These are phyloP conservation scores for Porogramme epimiltina DNA, from an alignment of 1,284 basidiomycete genomes.

Conservation along the genomic window DNA sequence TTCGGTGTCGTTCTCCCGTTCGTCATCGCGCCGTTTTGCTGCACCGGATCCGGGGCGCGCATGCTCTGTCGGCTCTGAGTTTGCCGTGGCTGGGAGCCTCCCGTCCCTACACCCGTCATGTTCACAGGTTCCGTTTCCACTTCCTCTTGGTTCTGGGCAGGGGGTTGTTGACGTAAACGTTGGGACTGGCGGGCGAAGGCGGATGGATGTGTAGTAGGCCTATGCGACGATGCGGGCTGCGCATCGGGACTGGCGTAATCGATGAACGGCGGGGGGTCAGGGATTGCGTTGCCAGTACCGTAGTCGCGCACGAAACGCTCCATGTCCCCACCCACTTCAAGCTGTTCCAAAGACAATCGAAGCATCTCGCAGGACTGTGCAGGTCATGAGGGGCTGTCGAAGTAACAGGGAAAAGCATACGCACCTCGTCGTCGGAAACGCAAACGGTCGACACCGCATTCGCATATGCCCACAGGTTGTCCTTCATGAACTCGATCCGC, in stretches of 20 bases:
- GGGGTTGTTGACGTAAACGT: slow-evolving; percentile 40
- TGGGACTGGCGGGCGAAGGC: slow-evolving; percentile 61
- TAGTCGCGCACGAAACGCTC: slow-evolving; percentile 84
- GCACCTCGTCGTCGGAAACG: slow-evolving; percentile 93
- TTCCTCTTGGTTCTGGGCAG: slow-evolving; percentile 42
- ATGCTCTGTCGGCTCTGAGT: slow-evolving; percentile 36
- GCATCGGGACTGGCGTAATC: slow-evolving; percentile 73
- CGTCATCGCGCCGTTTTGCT: slow-evolving; percentile 28
- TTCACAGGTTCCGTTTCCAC: slow-evolving; percentile 46
- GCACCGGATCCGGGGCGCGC: slow-evolving; percentile 20
- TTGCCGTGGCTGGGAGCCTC: slow-evolving; percentile 27
- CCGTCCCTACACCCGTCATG: slow-evolving; percentile 67
- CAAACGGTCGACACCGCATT: slow-evolving; percentile 96
- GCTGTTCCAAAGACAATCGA: slow-evolving; percentile 78
- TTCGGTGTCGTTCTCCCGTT: slow-evolving; percentile 24
- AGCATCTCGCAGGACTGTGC: slow-evolving; percentile 86
- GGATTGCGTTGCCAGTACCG: slow-evolving; percentile 83
- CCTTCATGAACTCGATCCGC: slow-evolving; percentile 91
- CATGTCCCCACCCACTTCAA: slow-evolving; percentile 84
- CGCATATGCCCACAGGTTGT: slow-evolving; percentile 95
- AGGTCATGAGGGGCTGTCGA: background rate
- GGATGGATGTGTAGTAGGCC: slow-evolving; percentile 54
- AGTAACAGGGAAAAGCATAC: slow-evolving; percentile 29
- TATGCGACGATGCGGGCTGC: slow-evolving; percentile 56
- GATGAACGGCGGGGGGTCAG: slow-evolving; percentile 82